Conservation (phyloP, 805 yeast genomes). For the Candida awuae region DNA sequence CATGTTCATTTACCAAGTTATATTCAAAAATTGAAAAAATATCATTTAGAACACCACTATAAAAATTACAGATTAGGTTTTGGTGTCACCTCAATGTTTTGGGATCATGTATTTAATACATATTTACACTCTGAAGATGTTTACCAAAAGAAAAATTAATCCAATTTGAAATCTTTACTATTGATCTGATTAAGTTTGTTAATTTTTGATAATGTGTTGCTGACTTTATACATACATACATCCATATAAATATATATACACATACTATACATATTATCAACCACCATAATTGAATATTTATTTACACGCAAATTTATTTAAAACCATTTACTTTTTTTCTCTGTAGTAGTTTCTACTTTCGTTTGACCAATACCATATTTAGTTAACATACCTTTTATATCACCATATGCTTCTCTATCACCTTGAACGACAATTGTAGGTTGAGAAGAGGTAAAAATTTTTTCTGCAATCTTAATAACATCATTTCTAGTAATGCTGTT, state of each 20-base stretch:
- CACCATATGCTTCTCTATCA: slow-evolving; percentile 77
- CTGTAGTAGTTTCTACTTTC: not conserved
- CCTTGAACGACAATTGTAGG: slow-evolving; percentile 94
- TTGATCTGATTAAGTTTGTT: too few relatives aligned
- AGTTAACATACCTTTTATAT: slow-evolving; percentile 55
- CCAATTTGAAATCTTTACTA: not conserved
- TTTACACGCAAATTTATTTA: not conserved
- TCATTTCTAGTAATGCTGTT: slow-evolving; percentile 61
- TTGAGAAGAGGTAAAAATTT: slow-evolving; percentile 61
- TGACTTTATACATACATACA: too few relatives aligned
- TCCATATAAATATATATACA: too few relatives aligned
- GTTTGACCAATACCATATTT: slow-evolving; percentile 64
- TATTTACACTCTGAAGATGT: slow-evolving; percentile 46
- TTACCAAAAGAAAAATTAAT: slow-evolving; percentile 33
- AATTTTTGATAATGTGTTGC: too few relatives aligned
- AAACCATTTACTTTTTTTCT: slow-evolving; percentile 10
- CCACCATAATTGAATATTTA: not conserved
- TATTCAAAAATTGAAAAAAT: slow-evolving; percentile 72
- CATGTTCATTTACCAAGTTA: slow-evolving; percentile 75
- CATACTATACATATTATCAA: too few relatives aligned
- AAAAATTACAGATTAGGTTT: slow-evolving; percentile 94
- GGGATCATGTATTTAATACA: slow-evolving; percentile 91
- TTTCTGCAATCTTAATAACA: slow-evolving; percentile 63
- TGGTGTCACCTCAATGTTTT: slow-evolving; percentile 89
- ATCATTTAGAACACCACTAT: slow-evolving; percentile 96